Evolutionary conservation across 371 early-diverging fungal species (phyloP).

Genomic region (Lichtheimia ramosa): DNA sequence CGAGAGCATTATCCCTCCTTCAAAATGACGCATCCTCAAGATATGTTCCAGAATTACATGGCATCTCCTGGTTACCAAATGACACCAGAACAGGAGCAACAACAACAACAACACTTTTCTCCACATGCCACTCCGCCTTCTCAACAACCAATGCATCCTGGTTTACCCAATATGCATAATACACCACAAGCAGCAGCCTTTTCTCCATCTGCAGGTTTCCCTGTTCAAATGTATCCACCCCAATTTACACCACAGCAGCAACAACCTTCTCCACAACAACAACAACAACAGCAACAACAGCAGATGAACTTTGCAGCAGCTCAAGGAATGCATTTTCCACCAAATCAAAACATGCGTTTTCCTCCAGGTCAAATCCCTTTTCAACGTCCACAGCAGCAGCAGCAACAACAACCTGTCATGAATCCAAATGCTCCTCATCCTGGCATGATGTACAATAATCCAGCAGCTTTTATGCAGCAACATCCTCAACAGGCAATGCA

Average conservation of each 20-base stretch:
- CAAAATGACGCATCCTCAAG: constrained; percentile 22
- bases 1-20: neutral
- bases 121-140: neutral
- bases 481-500: constrained; percentile 9
- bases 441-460: constrained; percentile 24
- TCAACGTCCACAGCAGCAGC: constrained; percentile 13
- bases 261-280: constrained; percentile 17
- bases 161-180: constrained; percentile 14
- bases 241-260: constrained; percentile 21
- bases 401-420: constrained; percentile 8
- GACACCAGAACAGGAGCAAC: constrained; percentile 15
- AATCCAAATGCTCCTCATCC: constrained; percentile 15
- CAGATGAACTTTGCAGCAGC: constrained; percentile 14
- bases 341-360: constrained; percentile 14
- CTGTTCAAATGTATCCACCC: constrained; percentile 18
- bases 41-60: constrained; percentile 25
- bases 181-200: constrained; percentile 3
- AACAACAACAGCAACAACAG: constrained; percentile 19
- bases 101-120: constrained; percentile 12
- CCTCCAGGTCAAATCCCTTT: constrained; percentile 13
- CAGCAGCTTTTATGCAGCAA: constrained; percentile 22
- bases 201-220: constrained; percentile 9
- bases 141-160: constrained; percentile 24
- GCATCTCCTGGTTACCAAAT: constrained; percentile 21
- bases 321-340: constrained; percentile 12